Evolutionary conservation across 129 eudicot genomes (phyloP).

Genomic region (Dittrichia graveolens): DNA sequence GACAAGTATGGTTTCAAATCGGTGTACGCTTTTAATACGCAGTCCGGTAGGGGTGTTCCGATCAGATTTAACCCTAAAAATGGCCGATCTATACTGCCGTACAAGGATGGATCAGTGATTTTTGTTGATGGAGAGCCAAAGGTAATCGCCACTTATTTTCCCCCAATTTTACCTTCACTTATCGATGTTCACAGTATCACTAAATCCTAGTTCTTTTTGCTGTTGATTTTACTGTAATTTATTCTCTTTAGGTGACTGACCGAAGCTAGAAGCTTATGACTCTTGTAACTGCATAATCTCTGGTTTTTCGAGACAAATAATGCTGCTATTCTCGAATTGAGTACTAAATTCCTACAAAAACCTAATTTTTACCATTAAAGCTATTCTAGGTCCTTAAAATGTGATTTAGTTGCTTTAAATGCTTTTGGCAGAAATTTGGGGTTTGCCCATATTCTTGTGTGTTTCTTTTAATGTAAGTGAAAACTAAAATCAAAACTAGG

Average conservation of each 20-base stretch:
- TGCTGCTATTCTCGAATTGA: background rate
- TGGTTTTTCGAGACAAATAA: too few species aligned
- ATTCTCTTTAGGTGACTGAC: background rate
- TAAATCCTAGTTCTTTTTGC: conserved; percentile 2
- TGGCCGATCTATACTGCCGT: conserved; percentile 71
- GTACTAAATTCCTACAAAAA: background rate
- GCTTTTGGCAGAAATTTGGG: background rate
- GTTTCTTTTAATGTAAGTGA: background rate
- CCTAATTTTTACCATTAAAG: background rate
- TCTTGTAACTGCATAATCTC: background rate
- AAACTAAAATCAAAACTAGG: background rate
- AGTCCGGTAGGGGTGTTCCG: conserved; percentile 70
- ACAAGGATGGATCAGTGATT: conserved; percentile 59
- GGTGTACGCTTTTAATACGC: conserved; percentile 61
- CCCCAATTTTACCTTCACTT: background rate
- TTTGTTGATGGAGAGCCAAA: conserved; percentile 74
- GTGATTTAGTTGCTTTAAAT: too few species aligned
- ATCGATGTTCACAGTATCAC: conserved; percentile 12
- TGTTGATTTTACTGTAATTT: conserved; percentile 13
- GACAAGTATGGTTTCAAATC: conserved; percentile 67
- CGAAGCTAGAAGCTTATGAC: background rate
- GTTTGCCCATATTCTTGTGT: background rate
- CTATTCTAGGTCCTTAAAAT: too few species aligned
- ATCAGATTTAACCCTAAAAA: conserved; percentile 67
- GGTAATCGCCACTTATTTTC: conserved; percentile 35